Evolutionary conservation across 805 yeast species (phyloP).

Genomic region (Spathaspora sp.): DNA sequence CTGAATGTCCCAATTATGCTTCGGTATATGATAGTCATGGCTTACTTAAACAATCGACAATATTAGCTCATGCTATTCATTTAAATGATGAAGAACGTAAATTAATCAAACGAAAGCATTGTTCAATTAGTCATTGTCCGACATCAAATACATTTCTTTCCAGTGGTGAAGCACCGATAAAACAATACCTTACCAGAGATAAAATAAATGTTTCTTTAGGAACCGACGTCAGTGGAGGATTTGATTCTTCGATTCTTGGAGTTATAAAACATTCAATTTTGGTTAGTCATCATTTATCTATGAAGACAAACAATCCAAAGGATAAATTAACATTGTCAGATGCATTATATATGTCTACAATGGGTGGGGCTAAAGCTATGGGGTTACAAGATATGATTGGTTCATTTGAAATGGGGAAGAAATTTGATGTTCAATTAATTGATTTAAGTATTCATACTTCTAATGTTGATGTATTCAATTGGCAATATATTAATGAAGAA

Average conservation of each 20-base stretch:
- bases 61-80: conserved; percentile 88
- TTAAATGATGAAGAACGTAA: conserved; percentile 60
- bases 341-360: conserved; percentile 75
- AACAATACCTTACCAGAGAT: conserved; percentile 55
- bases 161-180: conserved; percentile 85
- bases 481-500: conserved; percentile 50
- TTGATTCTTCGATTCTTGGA: conserved; percentile 35
- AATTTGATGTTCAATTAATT: conserved; percentile 79
- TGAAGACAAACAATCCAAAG: conserved; percentile 34
- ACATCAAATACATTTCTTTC: conserved; percentile 83
- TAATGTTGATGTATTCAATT: conserved; percentile 69
- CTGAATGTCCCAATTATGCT: conserved; percentile 65
- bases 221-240: conserved; percentile 42
- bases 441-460: conserved; percentile 54
- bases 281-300: conserved; percentile 39
- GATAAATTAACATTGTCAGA: conserved; percentile 63
- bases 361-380: conserved; percentile 84
- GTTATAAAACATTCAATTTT: conserved; percentile 31
- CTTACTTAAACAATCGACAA: conserved; percentile 61
- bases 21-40: conserved; percentile 69
- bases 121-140: conserved; percentile 92
- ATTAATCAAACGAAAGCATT: conserved; percentile 47
- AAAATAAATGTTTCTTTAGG: conserved; percentile 72
- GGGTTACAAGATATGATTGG: conserved; percentile 60
- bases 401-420: conserved; percentile 69